These are phyloP conservation scores for Entomortierella lignicola DNA, from an alignment of 192 early-diverging fungal genomes.

Conservation along the genomic window DNA sequence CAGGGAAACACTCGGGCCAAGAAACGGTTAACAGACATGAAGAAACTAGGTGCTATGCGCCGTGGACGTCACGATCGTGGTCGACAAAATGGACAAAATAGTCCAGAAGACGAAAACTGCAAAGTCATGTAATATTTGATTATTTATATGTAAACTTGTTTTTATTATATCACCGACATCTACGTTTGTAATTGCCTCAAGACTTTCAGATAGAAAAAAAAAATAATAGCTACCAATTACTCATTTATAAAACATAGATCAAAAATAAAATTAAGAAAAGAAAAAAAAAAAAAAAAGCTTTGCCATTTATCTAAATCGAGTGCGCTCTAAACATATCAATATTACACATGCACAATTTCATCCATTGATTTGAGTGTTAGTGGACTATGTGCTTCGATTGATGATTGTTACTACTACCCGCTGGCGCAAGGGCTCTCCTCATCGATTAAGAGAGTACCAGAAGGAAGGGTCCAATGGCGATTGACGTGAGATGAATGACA, in stretches of 20 bases:
- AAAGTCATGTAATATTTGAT: constrained; percentile 41
- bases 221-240: too few relatives aligned
- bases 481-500: not conserved
- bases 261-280: too few relatives aligned
- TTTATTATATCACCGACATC: not conserved
- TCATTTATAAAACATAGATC: too few relatives aligned
- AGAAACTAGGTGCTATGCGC: constrained; percentile 63
- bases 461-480: not conserved
- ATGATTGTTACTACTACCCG: not conserved
- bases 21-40: constrained; percentile 86
- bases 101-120: constrained; percentile 53
- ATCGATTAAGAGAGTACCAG: not conserved
- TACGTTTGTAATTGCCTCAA: not conserved
- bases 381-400: too few relatives aligned
- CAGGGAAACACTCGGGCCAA: constrained; percentile 88
- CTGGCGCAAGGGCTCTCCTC: not conserved
- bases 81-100: constrained; percentile 28
- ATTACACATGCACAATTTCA: too few relatives aligned
- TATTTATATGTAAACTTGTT: too few relatives aligned
- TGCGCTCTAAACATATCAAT: too few relatives aligned
- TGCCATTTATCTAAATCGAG: too few relatives aligned
- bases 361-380: too few relatives aligned
- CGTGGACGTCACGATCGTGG: constrained; percentile 49
- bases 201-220: not conserved
- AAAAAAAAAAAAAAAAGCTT: too few relatives aligned